Base-by-base conservation (phyloP, 495 filamentous ascomycete genomes). In the Glonium stellatum region DNA sequence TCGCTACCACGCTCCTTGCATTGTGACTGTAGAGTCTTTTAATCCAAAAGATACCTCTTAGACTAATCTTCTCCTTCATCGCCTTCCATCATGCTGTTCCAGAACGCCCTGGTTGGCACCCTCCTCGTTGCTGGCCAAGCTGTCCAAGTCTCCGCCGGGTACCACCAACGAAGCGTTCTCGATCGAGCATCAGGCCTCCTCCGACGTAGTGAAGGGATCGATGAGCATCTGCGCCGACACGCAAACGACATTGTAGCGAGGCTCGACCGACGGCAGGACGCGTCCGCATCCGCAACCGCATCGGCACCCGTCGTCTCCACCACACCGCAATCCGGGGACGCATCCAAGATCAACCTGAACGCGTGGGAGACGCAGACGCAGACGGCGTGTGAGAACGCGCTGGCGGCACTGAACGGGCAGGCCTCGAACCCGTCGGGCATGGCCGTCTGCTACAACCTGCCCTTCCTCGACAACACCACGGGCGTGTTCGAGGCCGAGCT, bases 361-460 rank as follows among this genome's bases (percentile, higher is more conserved):
- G 46, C 49, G 34, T 86, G 82, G 82, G 75, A 85, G 62, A 68
- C 67, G n/a, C 65, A 72, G 52, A 82, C 79, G 4, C 67, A 71
- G 36, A 62, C 67, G 12, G 83, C 84, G 6, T 87, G 84, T 70
- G 67, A 63, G 53, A 70, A 71, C 19, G 70, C 78, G 1, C 68
- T 87, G 11, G 62, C 65, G 4, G 59, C 63, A 12, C 72, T 86
- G n/a, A 67, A 73, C 10, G 69, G 72, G 0, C 60, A 67, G 23
- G 79, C 80, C 11, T 76, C 77, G 4, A 90, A 88, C 54, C 84
- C 85, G 3, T 82, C 85, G 1, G 88, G 87, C 13, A 76, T 88
- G n/a, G 82, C 82, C n/a, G 79, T 85, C 34, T 92, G 87, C 78
- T 92, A 89, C 70, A 92, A 90, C 64, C 64, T 92, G 3, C 82